Evolutionary conservation across 768 basidiomycete species (phyloP).

Genomic region (Lentinula edodes): DNA sequence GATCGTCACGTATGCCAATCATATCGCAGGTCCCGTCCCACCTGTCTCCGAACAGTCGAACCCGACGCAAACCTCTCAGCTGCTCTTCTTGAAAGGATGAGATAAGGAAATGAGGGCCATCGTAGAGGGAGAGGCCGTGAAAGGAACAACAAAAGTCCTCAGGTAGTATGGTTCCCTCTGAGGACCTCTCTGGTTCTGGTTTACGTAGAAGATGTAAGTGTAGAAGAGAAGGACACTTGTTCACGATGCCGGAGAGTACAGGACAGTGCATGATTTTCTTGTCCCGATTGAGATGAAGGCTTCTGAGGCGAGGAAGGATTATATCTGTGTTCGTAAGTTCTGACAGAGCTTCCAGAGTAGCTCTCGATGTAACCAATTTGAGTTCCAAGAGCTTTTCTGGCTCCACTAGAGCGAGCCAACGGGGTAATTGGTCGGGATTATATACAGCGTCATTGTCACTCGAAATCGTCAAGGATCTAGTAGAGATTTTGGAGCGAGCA

Average conservation of each 20-base stretch:
- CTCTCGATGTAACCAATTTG: not conserved
- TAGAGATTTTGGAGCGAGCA: not conserved
- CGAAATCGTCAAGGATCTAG: constrained; percentile 1
- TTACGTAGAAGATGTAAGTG: not conserved
- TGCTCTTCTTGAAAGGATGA: constrained; percentile 5
- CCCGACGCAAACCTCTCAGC: constrained; percentile 8
- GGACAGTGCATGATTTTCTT: not conserved
- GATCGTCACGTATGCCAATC: constrained; percentile 8
- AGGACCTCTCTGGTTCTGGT: not conserved
- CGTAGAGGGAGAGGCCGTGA: not conserved
- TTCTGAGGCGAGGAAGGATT: constrained; percentile 1
- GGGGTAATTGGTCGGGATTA: not conserved
- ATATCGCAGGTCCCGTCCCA: constrained; percentile 11
- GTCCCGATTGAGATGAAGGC: constrained; percentile 3
- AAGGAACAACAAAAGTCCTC: not conserved
- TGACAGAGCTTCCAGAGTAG: constrained; percentile 6
- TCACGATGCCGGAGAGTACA: not conserved
- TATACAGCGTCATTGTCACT: not conserved
- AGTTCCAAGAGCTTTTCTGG: constrained; percentile 5
- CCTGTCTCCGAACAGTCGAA: constrained; percentile 10
- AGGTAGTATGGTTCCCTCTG: not conserved
- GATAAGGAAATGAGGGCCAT: constrained; percentile 7
- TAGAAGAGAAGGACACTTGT: not conserved
- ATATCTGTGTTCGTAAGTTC: constrained; percentile 4
- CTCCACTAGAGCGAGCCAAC: constrained; percentile 10